Evolutionary conservation across 768 basidiomycete genomes (phyloP).

Genomic region (Trametes elegans): DNA sequence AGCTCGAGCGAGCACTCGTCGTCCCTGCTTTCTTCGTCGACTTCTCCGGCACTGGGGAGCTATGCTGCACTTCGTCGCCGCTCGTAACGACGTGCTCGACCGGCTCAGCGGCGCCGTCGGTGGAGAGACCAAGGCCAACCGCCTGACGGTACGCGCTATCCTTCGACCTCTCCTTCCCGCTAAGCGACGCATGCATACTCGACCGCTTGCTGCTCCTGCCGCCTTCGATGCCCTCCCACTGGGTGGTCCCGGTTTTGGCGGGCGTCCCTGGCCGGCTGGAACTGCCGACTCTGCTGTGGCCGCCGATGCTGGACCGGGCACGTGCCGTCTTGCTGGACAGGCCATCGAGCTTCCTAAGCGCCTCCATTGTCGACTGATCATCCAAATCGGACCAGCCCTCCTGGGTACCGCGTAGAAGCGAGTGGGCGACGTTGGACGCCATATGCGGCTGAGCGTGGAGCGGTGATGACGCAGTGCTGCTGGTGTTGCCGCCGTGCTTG

Average conservation of each 20-base stretch:
- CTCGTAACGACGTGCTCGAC: slow-evolving; percentile 46
- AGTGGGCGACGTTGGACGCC: slow-evolving; percentile 76
- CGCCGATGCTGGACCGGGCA: slow-evolving; percentile 68
- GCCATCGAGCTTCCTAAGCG: slow-evolving; percentile 90
- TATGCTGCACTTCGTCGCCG: slow-evolving; percentile 47
- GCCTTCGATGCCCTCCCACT: slow-evolving; percentile 71
- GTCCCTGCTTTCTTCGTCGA: slow-evolving; percentile 63
- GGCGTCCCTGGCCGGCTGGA: slow-evolving; percentile 73
- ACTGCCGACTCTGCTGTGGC: slow-evolving; percentile 42
- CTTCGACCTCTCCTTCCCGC: slow-evolving; percentile 42
- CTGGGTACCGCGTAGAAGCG: slow-evolving; percentile 81
- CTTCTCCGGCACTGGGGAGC: slow-evolving; percentile 52
- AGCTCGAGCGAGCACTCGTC: slow-evolving; percentile 61
- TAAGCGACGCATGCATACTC: slow-evolving; percentile 39
- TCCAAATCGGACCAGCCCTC: slow-evolving; percentile 88
- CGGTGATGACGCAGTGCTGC: slow-evolving; percentile 36
- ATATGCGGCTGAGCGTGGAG: slow-evolving; percentile 42
- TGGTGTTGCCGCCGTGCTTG: slow-evolving; percentile 48
- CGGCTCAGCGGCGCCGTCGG: slow-evolving; percentile 37
- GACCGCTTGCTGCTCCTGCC: slow-evolving; percentile 36
- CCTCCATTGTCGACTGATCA: slow-evolving; percentile 87
- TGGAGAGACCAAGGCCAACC: slow-evolving; percentile 34
- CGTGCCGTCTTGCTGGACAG: slow-evolving; percentile 73
- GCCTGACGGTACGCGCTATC: slow-evolving; percentile 37
- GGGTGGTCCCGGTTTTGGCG: slow-evolving; percentile 51